Base-by-base conservation (phyloP, 192 early-diverging fungal genomes). In the Pilaira anomala region DNA sequence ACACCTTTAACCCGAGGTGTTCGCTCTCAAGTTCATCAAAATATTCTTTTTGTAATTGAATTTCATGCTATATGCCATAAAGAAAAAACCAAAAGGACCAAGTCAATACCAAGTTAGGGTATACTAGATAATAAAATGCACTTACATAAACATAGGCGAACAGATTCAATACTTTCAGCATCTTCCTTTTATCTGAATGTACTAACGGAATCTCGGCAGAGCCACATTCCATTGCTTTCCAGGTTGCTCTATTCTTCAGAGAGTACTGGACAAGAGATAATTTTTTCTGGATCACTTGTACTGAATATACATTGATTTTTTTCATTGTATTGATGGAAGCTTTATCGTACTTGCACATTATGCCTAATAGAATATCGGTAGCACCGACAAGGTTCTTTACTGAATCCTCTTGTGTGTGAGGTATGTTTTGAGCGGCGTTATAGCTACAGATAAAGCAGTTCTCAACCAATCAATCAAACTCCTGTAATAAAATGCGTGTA, bases 71-170 rank as follows among this genome's bases (percentile, higher is more conserved):
- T 19, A 2, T 48, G 45, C 45, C 45, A 48, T 48, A 19, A 48
- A 13, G 18, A 18, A 48, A 48, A 48, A 19, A 48, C 3, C 45
- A 19, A 19, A 48, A 48, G 18, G 45, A n/a, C 5, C 18, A 19
- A 19, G 45, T 19, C 45, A 18, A 19, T 48, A 48, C 5, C 45
- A 19, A 18, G 45, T 19, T 48, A 48, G 45, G 45, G 18, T 48
- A 48, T 18, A 48, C 45, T 48, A 48, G 16, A 48, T 19, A 19
- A 48, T 11, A 48, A 48, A 48, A 48, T 48, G 45, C 45, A 5
- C 45, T 48, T 48, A 48, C 45, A 48, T 48, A 48, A 18, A 19
- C 45, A 48, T 19, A 48, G n/a, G 45, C 45, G 16, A 48, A 48
- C 18, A 48, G 18, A 5, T 48, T n/a, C 16, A 48, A 48, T 1